A percentile compares a stretch with the other conserved stretches of the same genome.
Conservation (phyloP, 306 rosid species). For the Quercus glauca region DNA sequence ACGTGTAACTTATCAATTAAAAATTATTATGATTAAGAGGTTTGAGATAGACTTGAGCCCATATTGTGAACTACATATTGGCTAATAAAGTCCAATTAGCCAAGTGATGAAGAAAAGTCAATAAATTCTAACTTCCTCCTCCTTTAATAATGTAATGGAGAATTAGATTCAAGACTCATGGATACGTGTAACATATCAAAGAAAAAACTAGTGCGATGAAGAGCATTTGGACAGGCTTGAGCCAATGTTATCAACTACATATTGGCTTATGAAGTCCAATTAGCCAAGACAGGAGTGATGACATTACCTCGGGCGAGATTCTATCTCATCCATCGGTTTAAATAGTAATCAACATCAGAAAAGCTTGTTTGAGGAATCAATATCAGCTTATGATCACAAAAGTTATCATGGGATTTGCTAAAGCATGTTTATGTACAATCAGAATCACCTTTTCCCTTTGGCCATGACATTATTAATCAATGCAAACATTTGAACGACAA, state of each 20-base stretch:
- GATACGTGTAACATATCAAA: no score
- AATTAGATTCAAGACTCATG: no score
- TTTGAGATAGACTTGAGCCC: no score
- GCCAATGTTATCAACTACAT: background rate
- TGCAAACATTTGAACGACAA: background rate
- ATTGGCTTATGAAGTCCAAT: background rate
- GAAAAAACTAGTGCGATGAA: background rate
- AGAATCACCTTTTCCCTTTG: background rate
- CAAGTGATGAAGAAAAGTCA: no score
- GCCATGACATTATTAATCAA: background rate
- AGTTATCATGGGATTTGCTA: background rate
- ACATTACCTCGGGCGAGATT: background rate
- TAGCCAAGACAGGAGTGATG: background rate
- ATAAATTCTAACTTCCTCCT: no score
- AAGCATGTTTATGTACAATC: background rate
- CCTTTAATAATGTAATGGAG: no score
- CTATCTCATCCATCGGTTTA: background rate
- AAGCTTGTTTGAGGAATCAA: background rate
- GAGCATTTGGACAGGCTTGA: background rate
- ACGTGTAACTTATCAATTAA: no score
- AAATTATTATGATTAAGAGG: no score
- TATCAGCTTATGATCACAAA: background rate
- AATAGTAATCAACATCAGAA: background rate
- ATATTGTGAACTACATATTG: no score
- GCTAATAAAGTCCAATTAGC: no score